These are phyloP conservation scores for Kwoniella sp. DNA, from an alignment of 768 basidiomycete genomes.

Conservation along the genomic window DNA sequence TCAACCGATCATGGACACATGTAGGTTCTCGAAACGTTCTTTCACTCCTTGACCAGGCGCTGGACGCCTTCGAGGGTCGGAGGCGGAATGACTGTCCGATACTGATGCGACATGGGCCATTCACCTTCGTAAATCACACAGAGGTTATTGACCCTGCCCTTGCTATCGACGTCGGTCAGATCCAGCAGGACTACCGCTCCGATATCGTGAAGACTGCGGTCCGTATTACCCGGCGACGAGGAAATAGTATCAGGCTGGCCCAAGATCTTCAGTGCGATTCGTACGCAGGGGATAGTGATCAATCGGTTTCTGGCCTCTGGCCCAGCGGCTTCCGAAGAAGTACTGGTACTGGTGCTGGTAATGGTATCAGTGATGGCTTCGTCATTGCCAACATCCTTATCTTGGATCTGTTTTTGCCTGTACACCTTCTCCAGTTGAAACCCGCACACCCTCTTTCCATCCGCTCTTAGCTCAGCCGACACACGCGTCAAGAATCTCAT, in stretches of 20 bases:
- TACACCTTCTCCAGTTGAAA: slow-evolving; percentile 18
- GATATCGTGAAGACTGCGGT: not conserved
- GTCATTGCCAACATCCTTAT: too few species aligned
- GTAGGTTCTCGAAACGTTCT: not conserved
- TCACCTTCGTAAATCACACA: slow-evolving; percentile 33
- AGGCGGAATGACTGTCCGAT: slow-evolving; percentile 21
- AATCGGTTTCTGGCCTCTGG: too few species aligned
- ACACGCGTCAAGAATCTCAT: not conserved
- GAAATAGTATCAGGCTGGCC: too few species aligned
- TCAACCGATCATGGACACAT: not conserved
- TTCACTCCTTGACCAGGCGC: not conserved
- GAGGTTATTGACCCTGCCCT: slow-evolving; percentile 10
- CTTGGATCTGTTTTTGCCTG: not conserved
- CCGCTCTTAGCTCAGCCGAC: not conserved
- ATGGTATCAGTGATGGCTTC: too few species aligned
- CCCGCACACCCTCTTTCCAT: slow-evolving; percentile 7
- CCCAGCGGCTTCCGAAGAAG: too few species aligned
- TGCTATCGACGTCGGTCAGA: not conserved
- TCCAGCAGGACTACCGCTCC: slow-evolving; percentile 32
- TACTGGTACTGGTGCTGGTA: too few species aligned
- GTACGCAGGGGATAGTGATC: not conserved
- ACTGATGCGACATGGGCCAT: slow-evolving; percentile 34
- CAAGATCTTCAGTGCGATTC: not conserved
- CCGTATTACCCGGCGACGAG: not conserved
- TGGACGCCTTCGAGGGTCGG: slow-evolving; percentile 23